Evolutionary conservation across 1,139 yeast species (phyloP).

Genomic region (Taphrina flavorubra): DNA sequence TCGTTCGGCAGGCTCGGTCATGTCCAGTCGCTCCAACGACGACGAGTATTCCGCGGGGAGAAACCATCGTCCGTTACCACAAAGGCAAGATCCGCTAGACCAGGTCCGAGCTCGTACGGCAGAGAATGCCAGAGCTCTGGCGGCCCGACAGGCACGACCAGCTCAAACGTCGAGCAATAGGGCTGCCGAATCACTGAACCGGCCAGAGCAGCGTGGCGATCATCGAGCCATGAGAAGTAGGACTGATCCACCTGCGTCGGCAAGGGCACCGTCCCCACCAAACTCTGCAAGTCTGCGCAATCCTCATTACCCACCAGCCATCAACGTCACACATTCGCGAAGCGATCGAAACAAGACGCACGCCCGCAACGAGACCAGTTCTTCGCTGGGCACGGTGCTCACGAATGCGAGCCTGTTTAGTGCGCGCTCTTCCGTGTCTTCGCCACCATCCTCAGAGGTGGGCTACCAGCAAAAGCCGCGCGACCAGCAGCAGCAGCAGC

Average conservation of each 20-base stretch:
- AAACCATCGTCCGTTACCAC: neutral
- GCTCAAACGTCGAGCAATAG: neutral
- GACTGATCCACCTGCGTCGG: neutral
- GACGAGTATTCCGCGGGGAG: neutral
- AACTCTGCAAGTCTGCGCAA: neutral
- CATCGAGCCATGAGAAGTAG: neutral
- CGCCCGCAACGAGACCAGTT: conserved; percentile 24
- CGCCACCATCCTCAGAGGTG: conserved; percentile 16
- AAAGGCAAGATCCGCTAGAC: neutral
- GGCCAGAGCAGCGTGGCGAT: neutral
- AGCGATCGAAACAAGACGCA: conserved; percentile 4
- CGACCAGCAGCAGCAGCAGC: neutral
- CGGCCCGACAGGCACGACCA: neutral
- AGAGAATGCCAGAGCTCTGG: neutral
- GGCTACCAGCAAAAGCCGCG: neutral
- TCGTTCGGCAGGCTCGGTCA: conserved; percentile 3
- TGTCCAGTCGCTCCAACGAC: conserved; percentile 1
- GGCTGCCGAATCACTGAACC: neutral
- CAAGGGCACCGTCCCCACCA: neutral
- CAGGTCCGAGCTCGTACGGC: neutral
- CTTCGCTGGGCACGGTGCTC: conserved; percentile 33
- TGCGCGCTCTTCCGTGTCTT: conserved; percentile 25
- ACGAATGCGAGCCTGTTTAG: conserved; percentile 21
- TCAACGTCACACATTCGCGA: conserved; percentile 8
- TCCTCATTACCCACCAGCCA: neutral